These are phyloP conservation scores for Roridomyces roridus DNA, from an alignment of 768 basidiomycete species.

Conservation along the genomic window DNA sequence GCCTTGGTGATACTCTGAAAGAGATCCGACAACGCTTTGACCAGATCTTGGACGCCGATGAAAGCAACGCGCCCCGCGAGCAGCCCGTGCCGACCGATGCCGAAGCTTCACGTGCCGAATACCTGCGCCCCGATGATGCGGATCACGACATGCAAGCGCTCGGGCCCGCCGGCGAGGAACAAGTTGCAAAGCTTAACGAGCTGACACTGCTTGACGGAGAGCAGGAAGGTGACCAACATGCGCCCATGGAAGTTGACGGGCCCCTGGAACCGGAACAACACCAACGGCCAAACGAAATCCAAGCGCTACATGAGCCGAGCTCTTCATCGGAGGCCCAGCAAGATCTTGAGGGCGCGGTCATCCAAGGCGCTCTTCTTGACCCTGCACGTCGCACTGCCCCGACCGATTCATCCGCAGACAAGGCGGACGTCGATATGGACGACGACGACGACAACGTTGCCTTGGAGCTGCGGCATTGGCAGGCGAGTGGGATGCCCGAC, in stretches of 20 bases:
- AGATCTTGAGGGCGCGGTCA: slow-evolving; percentile 53
- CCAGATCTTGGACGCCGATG: slow-evolving; percentile 66
- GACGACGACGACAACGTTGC: slow-evolving; percentile 42
- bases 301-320: slow-evolving; percentile 28
- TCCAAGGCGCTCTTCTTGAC: slow-evolving; percentile 36
- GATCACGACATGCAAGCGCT: slow-evolving; percentile 87
- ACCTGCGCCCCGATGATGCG: slow-evolving; percentile 71
- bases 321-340: slow-evolving; percentile 32
- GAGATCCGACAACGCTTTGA: slow-evolving; percentile 86
- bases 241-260: slow-evolving; percentile 58
- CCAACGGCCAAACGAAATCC: slow-evolving; percentile 30
- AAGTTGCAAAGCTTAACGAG: slow-evolving; percentile 81
- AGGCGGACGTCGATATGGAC: slow-evolving; percentile 41
- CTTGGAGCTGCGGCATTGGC: slow-evolving; percentile 64
- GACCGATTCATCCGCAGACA: slow-evolving; percentile 33
- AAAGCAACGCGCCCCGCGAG: slow-evolving; percentile 39
- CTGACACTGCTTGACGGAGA: slow-evolving; percentile 77
- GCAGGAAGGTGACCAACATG: slow-evolving; percentile 34
- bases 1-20: slow-evolving; percentile 82
- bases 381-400: slow-evolving; percentile 27
- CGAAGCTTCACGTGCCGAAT: slow-evolving; percentile 68
- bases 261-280: slow-evolving; percentile 32
- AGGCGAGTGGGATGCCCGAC: slow-evolving; percentile 60
- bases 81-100: slow-evolving; percentile 41
- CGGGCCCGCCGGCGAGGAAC: slow-evolving; percentile 85